Conservation (phyloP, 306 rosid genomes). For the Lathyrus tuberosus region DNA sequence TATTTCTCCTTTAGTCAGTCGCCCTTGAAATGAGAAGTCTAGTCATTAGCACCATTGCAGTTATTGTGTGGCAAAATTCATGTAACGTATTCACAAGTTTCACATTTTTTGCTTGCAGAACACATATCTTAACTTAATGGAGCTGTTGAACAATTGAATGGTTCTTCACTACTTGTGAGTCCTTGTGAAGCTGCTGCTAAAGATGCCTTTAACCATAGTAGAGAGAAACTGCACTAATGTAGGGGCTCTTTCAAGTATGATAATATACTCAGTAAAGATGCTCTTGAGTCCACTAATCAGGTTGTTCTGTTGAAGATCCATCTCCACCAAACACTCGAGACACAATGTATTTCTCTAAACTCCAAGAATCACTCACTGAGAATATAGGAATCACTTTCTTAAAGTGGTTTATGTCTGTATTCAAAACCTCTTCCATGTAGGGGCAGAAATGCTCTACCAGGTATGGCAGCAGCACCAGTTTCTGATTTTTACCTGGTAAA, state of each 20-base stretch:
- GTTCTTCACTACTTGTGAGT: too few relatives aligned
- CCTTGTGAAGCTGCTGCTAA: too few relatives aligned
- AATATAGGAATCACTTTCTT: constrained; percentile 62
- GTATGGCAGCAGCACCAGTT: constrained; percentile 52
- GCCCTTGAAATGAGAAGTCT: too few relatives aligned
- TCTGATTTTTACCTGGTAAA: constrained; percentile 55
- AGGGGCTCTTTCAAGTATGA: constrained; percentile 57
- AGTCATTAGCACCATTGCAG: too few relatives aligned
- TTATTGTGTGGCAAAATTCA: too few relatives aligned
- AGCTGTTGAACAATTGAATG: too few relatives aligned
- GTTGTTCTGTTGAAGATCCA: constrained; percentile 49
- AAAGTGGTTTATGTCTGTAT: constrained; percentile 56
- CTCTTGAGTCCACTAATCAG: constrained; percentile 51
- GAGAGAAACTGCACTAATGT: too few relatives aligned
- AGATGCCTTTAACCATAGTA: too few relatives aligned
- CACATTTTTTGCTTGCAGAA: too few relatives aligned
- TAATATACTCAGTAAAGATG: constrained; percentile 59
- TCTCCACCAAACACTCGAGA: constrained; percentile 56
- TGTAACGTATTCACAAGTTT: too few relatives aligned
- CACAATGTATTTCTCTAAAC: constrained; percentile 63
- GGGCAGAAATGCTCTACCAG: constrained; percentile 53
- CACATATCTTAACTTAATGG: too few relatives aligned
- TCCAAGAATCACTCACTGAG: constrained; percentile 67
- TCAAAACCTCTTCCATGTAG: constrained; percentile 58
- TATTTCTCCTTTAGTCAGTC: too few relatives aligned